A percentile compares a stretch with the other conserved stretches of the same genome.
phyloP scores from a whole-genome alignment of 1,284 basidiomycete species.

The Melampsora americana region DNA sequence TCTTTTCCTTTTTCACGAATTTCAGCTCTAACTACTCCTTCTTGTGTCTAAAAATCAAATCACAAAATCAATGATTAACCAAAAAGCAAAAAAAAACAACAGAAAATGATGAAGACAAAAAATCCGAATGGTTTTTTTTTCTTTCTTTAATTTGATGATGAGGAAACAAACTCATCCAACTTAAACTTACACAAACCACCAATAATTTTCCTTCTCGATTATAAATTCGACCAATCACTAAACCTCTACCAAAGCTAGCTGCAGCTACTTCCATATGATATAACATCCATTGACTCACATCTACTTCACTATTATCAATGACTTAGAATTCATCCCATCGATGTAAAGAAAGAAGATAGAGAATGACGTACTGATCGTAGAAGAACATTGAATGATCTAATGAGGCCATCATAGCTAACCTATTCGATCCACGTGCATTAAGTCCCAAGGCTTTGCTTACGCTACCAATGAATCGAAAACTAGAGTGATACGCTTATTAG shows the following conservation, averaged over 20 bases:
- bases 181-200: slow-evolving; percentile 33
- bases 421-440: background rate
- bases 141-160: too few species aligned
- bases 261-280: slow-evolving; percentile 29
- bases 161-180: too few species aligned
- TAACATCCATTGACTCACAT: slow-evolving; percentile 42
- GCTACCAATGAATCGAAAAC: slow-evolving; percentile 38
- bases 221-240: slow-evolving; percentile 37
- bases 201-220: slow-evolving; percentile 23
- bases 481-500: background rate
- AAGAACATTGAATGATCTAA: slow-evolving; percentile 45
- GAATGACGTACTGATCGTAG: slow-evolving; percentile 25
- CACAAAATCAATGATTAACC: too few species aligned
- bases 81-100: too few species aligned
- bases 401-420: slow-evolving; percentile 25
- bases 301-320: slow-evolving; percentile 27
- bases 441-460: slow-evolving; percentile 29
- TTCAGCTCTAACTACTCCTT: slow-evolving; percentile 13
- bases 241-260: slow-evolving; percentile 27
- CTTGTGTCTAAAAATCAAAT: slow-evolving; percentile 3
- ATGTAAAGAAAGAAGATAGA: background rate
- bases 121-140: too few species aligned
- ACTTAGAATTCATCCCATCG: background rate
- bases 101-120: too few species aligned
- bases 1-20: background rate